Evolutionary conservation across 495 filamentous ascomycete genomes (phyloP).

Genomic region (Xylaria telfairii): DNA sequence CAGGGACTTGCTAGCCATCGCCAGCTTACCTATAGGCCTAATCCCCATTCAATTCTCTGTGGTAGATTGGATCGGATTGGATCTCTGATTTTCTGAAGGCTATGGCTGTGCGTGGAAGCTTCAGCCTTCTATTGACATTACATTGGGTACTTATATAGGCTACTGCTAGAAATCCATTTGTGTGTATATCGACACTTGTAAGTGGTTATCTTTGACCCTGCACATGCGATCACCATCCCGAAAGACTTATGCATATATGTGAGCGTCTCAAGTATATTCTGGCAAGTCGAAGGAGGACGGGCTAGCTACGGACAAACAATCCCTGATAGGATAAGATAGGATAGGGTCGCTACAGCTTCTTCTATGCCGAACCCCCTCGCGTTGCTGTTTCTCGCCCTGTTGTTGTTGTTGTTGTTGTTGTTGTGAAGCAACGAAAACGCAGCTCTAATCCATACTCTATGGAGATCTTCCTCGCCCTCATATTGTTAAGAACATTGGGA

Average conservation of each 20-base stretch:
- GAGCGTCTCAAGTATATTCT: neutral
- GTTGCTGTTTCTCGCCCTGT: neutral
- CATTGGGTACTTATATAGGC: no score
- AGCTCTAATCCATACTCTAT: neutral
- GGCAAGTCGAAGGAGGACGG: no score
- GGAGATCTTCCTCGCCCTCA: neutral
- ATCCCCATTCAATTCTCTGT: neutral
- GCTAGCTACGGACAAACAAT: no score
- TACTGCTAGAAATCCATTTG: neutral
- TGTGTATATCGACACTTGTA: no score
- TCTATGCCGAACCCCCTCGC: neutral
- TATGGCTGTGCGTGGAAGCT: no score
- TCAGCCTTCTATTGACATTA: no score
- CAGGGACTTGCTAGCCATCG: neutral
- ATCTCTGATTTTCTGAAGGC: neutral
- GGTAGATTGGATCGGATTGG: neutral
- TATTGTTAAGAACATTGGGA: conserved; percentile 30
- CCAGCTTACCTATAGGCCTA: neutral
- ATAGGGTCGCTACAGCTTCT: neutral
- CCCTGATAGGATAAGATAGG: no score
- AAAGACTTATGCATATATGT: neutral
- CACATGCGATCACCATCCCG: neutral
- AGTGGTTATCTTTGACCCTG: no score
- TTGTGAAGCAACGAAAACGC: neutral
- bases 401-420: no score